Evolutionary conservation across 2,329 filamentous ascomycete genomes (phyloP).

Genomic region (Emergomyces orientalis): DNA sequence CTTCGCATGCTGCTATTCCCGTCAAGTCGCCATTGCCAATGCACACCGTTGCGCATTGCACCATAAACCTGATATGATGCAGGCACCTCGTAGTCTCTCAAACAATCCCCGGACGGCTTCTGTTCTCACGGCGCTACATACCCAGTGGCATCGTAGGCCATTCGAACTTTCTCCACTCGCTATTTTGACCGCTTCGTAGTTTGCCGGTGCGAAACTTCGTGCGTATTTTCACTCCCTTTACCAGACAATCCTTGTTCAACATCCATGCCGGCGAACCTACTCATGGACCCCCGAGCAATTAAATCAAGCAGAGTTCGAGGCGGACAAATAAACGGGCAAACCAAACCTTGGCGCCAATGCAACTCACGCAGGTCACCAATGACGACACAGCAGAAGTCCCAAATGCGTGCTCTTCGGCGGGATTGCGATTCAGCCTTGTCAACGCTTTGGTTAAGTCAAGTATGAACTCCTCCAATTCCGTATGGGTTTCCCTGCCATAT

Average conservation of each 20-base stretch:
- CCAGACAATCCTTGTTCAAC: not conserved
- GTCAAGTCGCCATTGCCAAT: not conserved
- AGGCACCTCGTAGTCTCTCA: not conserved
- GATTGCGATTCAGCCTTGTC: not conserved
- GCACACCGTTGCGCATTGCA: not conserved
- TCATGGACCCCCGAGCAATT: not conserved
- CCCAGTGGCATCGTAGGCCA: not conserved
- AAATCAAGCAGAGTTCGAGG: not conserved
- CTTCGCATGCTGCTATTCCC: not conserved
- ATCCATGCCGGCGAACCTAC: not conserved
- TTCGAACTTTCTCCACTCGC: not conserved
- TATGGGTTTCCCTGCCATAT: not conserved
- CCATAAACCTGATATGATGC: not conserved
- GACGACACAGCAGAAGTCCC: not conserved
- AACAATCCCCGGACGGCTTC: not conserved
- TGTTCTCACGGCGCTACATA: not conserved
- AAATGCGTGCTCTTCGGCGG: not conserved
- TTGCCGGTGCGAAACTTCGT: not conserved
- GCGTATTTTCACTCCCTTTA: not conserved
- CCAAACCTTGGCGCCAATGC: not conserved
- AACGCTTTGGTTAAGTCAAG: not conserved
- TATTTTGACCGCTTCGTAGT: not conserved
- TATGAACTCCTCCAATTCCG: not conserved
- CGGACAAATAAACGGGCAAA: not conserved
- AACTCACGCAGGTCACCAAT: not conserved